Evolutionary conservation across 805 yeast genomes (phyloP).

Genomic region (Candida yuanshanica): DNA sequence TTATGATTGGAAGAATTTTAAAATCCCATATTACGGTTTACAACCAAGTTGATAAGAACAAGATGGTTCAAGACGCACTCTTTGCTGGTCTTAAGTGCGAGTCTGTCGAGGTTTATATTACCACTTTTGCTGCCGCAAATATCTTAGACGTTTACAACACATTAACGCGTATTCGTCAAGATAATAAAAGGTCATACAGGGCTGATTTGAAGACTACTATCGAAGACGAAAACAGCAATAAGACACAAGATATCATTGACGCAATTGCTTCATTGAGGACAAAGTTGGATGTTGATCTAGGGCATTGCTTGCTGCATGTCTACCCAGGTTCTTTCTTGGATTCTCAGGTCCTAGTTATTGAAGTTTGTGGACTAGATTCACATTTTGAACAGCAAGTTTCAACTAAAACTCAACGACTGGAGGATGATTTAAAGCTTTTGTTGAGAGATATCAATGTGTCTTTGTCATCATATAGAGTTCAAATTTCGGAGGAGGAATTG

Average conservation of each 20-base stretch:
- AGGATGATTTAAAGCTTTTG: constrained; percentile 52
- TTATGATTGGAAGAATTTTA: constrained; percentile 54
- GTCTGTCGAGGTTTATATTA: constrained; percentile 55
- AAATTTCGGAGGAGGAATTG: constrained; percentile 45
- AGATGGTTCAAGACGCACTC: constrained; percentile 53
- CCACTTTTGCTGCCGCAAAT: constrained; percentile 84
- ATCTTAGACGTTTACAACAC: constrained; percentile 73
- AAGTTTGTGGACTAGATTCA: constrained; percentile 49
- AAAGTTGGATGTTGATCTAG: constrained; percentile 56
- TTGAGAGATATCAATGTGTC: constrained; percentile 63
- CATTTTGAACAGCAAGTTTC: constrained; percentile 39
- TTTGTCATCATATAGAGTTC: constrained; percentile 51
- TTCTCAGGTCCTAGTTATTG: constrained; percentile 62
- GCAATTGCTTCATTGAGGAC: constrained; percentile 48
- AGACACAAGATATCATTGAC: constrained; percentile 21
- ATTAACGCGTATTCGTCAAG: constrained; percentile 64
- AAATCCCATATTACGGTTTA: constrained; percentile 49
- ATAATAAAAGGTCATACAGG: constrained; percentile 62
- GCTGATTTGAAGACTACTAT: constrained; percentile 65
- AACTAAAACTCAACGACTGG: constrained; percentile 31
- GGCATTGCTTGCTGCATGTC: constrained; percentile 52
- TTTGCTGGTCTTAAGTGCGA: constrained; percentile 45
- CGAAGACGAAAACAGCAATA: constrained; percentile 8
- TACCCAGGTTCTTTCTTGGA: constrained; percentile 84
- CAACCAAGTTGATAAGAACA: constrained; percentile 54